Evolutionary conservation across 768 basidiomycete species (phyloP).

Genomic region (Naganishia onofrii): DNA sequence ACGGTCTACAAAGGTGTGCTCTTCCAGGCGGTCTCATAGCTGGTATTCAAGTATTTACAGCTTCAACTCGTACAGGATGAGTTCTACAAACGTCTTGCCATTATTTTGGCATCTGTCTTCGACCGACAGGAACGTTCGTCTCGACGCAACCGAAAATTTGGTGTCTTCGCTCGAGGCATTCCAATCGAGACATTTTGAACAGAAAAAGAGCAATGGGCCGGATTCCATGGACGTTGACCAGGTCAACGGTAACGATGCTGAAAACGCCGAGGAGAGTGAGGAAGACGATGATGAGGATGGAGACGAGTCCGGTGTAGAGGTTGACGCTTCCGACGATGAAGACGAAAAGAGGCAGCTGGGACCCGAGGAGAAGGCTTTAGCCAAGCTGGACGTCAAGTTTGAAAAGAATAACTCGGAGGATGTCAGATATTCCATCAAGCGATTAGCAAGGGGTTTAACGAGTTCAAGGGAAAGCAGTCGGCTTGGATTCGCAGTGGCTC

Average conservation of each 20-base stretch:
- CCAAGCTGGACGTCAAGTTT: constrained; percentile 44
- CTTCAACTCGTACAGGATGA: constrained; percentile 10
- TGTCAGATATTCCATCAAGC: constrained; percentile 83
- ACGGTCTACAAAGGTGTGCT: background rate
- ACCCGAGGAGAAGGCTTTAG: constrained; percentile 35
- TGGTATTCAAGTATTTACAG: background rate
- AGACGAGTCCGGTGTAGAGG: constrained; percentile 38
- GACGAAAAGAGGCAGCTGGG: constrained; percentile 54
- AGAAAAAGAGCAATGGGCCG: constrained; percentile 6
- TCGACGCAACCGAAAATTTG: constrained; percentile 82
- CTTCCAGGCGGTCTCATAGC: background rate
- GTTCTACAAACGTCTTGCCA: constrained; percentile 77
- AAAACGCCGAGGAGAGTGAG: constrained; percentile 56
- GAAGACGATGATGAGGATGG: constrained; percentile 43
- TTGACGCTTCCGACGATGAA: constrained; percentile 41
- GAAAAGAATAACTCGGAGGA: constrained; percentile 79
- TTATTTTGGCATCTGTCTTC: constrained; percentile 93
- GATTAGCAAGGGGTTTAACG: constrained; percentile 81
- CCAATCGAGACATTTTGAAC: constrained; percentile 55
- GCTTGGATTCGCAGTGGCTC: constrained; percentile 89
- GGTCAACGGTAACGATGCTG: constrained; percentile 48
- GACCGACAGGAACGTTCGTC: constrained; percentile 69
- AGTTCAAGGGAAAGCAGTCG: constrained; percentile 90
- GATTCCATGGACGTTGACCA: constrained; percentile 41
- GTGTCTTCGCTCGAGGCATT: constrained; percentile 77